A percentile compares a stretch with the other conserved stretches of the same genome.
phyloP scores from a whole-genome alignment of 768 basidiomycete genomes.

The Coprinellus aureogranulatus region DNA sequence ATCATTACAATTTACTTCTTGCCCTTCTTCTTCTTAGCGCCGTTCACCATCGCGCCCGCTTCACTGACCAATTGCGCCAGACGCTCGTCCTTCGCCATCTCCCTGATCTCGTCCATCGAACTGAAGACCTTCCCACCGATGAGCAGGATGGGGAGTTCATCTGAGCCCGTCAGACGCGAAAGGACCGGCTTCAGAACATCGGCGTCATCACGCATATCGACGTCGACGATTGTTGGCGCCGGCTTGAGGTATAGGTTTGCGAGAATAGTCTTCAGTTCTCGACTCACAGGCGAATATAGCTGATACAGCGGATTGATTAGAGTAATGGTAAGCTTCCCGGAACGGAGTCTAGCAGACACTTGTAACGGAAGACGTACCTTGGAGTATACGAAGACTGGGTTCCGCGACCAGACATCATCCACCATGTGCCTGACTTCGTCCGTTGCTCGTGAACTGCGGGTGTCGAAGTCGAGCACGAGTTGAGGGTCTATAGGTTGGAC shows the following conservation, averaged over 20 bases:
- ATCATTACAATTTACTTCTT: slow-evolving; percentile 25
- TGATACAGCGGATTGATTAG: slow-evolving; percentile 22
- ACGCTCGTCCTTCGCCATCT: slow-evolving; percentile 47
- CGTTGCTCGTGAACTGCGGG: slow-evolving; percentile 55
- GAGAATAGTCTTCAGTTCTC: slow-evolving; percentile 65
- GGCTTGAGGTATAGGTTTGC: slow-evolving; percentile 56
- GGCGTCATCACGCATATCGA: slow-evolving; percentile 71
- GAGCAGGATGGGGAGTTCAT: slow-evolving; percentile 64
- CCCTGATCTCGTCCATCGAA: slow-evolving; percentile 49
- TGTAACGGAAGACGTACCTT: slow-evolving; percentile 45
- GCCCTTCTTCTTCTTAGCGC: slow-evolving; percentile 53
- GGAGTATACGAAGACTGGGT: slow-evolving; percentile 74
- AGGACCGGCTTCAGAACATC: slow-evolving; percentile 62
- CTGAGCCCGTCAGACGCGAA: slow-evolving; percentile 51
- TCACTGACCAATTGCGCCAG: slow-evolving; percentile 46
- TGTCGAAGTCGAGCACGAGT: slow-evolving; percentile 81
- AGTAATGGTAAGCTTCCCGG: slow-evolving; percentile 2
- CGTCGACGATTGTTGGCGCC: slow-evolving; percentile 63
- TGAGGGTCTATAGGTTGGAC: slow-evolving; percentile 69
- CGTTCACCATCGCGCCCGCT: slow-evolving; percentile 59
- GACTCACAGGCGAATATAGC: slow-evolving; percentile 62
- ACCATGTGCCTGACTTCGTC: slow-evolving; percentile 62
- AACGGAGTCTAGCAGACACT: slow-evolving; percentile 1
- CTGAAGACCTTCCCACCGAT: slow-evolving; percentile 63
- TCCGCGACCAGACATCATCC: slow-evolving; percentile 65